phyloP scores from a whole-genome alignment of 768 basidiomycete species.

The Calocybe cyanea region DNA sequence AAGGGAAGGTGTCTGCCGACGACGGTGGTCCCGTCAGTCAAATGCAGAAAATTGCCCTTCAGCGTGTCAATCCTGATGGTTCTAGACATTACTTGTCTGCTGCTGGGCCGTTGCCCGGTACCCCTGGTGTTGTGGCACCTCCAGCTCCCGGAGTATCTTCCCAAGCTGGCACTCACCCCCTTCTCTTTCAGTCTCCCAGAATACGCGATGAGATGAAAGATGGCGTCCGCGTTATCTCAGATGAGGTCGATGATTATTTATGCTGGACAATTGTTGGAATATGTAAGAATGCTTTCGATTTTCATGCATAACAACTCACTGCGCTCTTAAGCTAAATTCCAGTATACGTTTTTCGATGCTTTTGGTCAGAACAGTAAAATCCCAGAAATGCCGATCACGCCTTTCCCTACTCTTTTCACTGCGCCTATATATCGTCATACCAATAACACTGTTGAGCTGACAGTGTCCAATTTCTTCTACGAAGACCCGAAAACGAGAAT shows the following conservation, averaged over 20 bases:
- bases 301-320: not conserved
- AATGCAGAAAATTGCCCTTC: slow-evolving; percentile 94
- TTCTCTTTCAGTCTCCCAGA: slow-evolving; percentile 76
- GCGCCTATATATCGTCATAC: slow-evolving; percentile 70
- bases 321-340: slow-evolving; percentile 69
- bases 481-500: slow-evolving; percentile 61
- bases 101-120: slow-evolving; percentile 77
- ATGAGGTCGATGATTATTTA: slow-evolving; percentile 92
- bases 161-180: slow-evolving; percentile 76
- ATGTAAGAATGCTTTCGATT: slow-evolving; percentile 48
- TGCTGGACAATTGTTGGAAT: slow-evolving; percentile 97
- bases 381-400: slow-evolving; percentile 80
- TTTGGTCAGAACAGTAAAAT: slow-evolving; percentile 76
- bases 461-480: slow-evolving; percentile 87
- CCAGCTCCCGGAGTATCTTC: slow-evolving; percentile 74
- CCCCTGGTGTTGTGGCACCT: slow-evolving; percentile 62
- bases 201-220: slow-evolving; percentile 82
- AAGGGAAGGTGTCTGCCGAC: slow-evolving; percentile 80
- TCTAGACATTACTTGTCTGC: slow-evolving; percentile 86
- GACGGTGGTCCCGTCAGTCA: slow-evolving; percentile 92
- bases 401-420: slow-evolving; percentile 84
- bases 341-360: slow-evolving; percentile 92
- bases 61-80: slow-evolving; percentile 78
- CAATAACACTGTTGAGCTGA: slow-evolving; percentile 75
- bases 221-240: slow-evolving; percentile 68